phyloP scores from a whole-genome alignment of 2,329 filamentous ascomycete genomes.

The Geosmithia morbida region DNA sequence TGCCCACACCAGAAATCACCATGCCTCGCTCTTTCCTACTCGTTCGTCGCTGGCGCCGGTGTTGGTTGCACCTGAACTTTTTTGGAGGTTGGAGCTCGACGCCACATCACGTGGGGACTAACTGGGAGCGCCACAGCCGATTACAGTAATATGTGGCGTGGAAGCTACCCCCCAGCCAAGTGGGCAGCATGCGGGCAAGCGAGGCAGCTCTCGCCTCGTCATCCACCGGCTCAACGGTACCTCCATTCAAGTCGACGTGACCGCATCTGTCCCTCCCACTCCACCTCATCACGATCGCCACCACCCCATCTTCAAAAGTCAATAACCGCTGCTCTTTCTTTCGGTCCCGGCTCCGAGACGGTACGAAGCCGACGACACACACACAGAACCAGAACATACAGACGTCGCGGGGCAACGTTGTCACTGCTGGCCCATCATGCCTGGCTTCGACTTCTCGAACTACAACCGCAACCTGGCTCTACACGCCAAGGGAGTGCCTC shows the following conservation, averaged over 20 bases:
- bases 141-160: constrained; percentile 7
- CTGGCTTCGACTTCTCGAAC: constrained; percentile 98
- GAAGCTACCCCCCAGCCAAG: background rate
- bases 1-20: background rate
- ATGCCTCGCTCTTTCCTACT: background rate
- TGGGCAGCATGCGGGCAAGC: constrained; percentile 6
- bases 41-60: too few relatives aligned
- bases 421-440: constrained; percentile 46
- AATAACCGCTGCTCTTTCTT: too few relatives aligned
- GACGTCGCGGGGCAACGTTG: background rate
- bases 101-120: constrained; percentile 2
- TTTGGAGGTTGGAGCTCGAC: constrained; percentile 1
- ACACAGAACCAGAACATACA: background rate
- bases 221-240: constrained; percentile 17
- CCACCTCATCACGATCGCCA: background rate
- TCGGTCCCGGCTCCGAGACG: too few relatives aligned
- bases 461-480: constrained; percentile 98
- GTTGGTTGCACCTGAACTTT: background rate
- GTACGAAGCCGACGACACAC: background rate
- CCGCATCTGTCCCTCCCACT: background rate
- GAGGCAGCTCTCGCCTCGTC: constrained; percentile 30
- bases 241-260: constrained; percentile 3
- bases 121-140: constrained; percentile 7
- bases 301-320: background rate
- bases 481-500: constrained; percentile 81